Evolutionary conservation across 2,329 filamentous ascomycete species (phyloP).

Genomic region (Xylariales sp.): DNA sequence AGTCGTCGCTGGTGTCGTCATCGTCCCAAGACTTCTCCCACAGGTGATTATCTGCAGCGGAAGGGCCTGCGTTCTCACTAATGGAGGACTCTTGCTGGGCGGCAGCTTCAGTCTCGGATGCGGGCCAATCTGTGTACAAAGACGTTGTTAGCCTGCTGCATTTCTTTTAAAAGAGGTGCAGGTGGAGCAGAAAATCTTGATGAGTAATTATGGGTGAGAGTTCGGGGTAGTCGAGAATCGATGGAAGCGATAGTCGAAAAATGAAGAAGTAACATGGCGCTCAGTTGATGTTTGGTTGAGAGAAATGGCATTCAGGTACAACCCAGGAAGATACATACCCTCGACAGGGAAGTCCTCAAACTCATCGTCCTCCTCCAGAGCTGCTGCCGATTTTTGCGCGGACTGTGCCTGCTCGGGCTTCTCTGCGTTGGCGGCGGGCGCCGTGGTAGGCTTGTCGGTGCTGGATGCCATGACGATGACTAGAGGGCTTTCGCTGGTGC

Average conservation of each 20-base stretch:
- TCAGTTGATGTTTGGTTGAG: too few relatives aligned
- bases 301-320: too few relatives aligned
- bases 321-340: constrained; percentile 59
- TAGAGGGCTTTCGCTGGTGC: constrained; percentile 19
- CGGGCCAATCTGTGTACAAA: constrained; percentile 72
- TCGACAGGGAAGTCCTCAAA: constrained; percentile 99
- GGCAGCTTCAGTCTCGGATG: constrained; percentile 81
- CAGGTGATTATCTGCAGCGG: constrained; percentile 68
- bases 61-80: constrained; percentile 44
- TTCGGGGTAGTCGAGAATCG: too few relatives aligned
- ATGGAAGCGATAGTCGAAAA: background rate
- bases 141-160: constrained; percentile 6
- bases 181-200: background rate
- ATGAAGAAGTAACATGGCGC: too few relatives aligned
- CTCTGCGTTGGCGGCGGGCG: constrained; percentile 18
- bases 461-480: constrained; percentile 26
- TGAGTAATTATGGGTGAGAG: too few relatives aligned
- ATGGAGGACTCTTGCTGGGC: constrained; percentile 12
- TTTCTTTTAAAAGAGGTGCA: background rate
- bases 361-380: constrained; percentile 95
- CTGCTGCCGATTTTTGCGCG: constrained; percentile 59
- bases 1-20: constrained; percentile 94
- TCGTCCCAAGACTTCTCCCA: constrained; percentile 99
- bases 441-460: constrained; percentile 10
- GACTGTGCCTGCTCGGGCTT: constrained; percentile 40